phyloP scores from a whole-genome alignment of 208 protist genomes.

The Leishmania lainsoni region DNA sequence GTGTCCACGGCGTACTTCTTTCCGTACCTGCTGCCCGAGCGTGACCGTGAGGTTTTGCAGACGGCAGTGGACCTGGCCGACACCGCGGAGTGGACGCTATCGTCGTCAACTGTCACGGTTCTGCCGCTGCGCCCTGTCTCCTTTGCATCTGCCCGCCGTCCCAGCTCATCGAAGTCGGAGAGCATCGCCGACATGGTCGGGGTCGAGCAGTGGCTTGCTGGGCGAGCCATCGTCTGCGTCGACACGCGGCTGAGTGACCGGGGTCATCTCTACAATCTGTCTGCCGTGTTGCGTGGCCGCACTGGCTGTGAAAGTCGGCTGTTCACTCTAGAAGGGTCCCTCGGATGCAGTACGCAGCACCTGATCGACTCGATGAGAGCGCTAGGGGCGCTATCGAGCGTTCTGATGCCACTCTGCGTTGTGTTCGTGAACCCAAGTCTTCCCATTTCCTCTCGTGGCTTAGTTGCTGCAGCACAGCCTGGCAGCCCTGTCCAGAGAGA shows the following conservation, averaged over 20 bases:
- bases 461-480: not conserved
- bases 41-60: slow-evolving; percentile 30
- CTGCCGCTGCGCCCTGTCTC: slow-evolving; percentile 1
- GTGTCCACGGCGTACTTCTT: slow-evolving; percentile 75
- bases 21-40: slow-evolving; percentile 38
- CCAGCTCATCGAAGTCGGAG: not conserved
- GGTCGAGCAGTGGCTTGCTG: slow-evolving; percentile 42
- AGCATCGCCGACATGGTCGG: slow-evolving; percentile 5
- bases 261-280: slow-evolving; percentile 81
- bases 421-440: slow-evolving; percentile 69
- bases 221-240: slow-evolving; percentile 63
- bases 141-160: slow-evolving; percentile 1
- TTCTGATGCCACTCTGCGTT: slow-evolving; percentile 71
- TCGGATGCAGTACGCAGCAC: slow-evolving; percentile 61
- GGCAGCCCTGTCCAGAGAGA: slow-evolving; percentile 14
- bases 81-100: slow-evolving; percentile 7
- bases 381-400: slow-evolving; percentile 66
- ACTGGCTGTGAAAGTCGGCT: slow-evolving; percentile 46
- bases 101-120: slow-evolving; percentile 4
- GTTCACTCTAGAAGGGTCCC: slow-evolving; percentile 72
- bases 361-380: slow-evolving; percentile 81
- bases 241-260: slow-evolving; percentile 78
- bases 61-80: slow-evolving; percentile 8
- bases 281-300: slow-evolving; percentile 60
- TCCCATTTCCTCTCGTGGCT: slow-evolving; percentile 49